Base-by-base conservation (phyloP, 2,329 filamentous ascomycete genomes). In the Coniochaeta hoffmannii region DNA sequence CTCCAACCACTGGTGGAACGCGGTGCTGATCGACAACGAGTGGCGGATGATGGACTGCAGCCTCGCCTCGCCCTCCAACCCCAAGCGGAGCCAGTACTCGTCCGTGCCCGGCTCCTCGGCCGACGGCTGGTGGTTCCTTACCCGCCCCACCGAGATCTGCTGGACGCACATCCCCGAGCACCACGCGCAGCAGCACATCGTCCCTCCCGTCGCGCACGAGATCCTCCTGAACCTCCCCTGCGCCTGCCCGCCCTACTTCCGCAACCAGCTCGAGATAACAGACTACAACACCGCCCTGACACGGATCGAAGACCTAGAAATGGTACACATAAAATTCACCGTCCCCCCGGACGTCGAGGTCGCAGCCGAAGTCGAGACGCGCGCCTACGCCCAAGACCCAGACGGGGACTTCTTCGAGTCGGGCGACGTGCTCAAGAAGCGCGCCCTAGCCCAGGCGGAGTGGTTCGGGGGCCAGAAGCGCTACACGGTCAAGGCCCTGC, bases 31-130 rank as follows among this genome's bases (percentile, higher is more conserved):
- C 9, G 94, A 99, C 69, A 87, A 89, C 22, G 91, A 97, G 71
- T 99, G 94, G 94, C 88, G 94, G 53, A 88, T 97, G 61, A 90
- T 99, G 75, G 94, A 99, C 69, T 94, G 90, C 68, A 95, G 90
- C 34, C 77, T 99, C 50, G 91, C 94, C 4, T 92, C 88, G 60
- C 92, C 93, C 12, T 96, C 93, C 0, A 90, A 97, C 64, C 93
- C 94, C 10, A 85, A 83, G 56, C 83, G 95, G 50, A 78, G 76
- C 15, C 76, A 85, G 31, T 97, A 95, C 71, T 95, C 91, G 14
- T 89, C 82, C 62, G 80, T 81, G 26, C 82, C 82, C 57, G 82
- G 78, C 57, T 82, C 86, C 44, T 76, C 81, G 1, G 90, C 94
- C 0, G 94, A 99, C 63, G 78, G 78, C 31, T 97, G 90, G 86